Evolutionary conservation across 1,139 yeast genomes (phyloP), one percentile per base, ranked within the genome.

Genomic region (Yamadazyma conglobata): DNA sequence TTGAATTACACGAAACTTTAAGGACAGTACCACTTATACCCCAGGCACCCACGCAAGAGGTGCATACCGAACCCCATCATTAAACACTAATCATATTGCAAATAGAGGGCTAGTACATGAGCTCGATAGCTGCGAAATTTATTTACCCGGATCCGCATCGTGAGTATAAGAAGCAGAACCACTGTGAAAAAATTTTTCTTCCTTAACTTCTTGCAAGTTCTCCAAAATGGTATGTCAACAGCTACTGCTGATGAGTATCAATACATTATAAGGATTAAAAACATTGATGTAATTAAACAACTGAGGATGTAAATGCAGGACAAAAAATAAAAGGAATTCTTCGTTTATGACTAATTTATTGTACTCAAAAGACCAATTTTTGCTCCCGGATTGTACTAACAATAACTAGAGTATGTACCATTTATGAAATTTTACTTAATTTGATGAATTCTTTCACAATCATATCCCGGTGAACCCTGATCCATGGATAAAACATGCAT

Each of bases 401-500:
- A 16, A 13, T n/a, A 19, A 16, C 14, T 30, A 29, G 27, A 28
- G 42, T 40, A 39, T 39, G 44, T 44, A 24, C 17, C 2, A 24
- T 11, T 25, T 7, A 16, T 25, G 16, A 22, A n/a, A 17, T 27
- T 10, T 12, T 13, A 13, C 35, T 37, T 44, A 44, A 35, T 37
- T 57, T 62, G 70, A 64, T 64, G 70, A 63, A 54, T 10, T 42
- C 59, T 56, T 48, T 48, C 70, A 60, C 68, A 60, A 14, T 56
- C 61, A 54, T 50, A 56, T 64, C 65, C 77, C 70, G 78, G 85
- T 73, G 86, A 79, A 58, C 65, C 82, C 72, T 70, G 76, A 70
- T 57, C 76, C 73, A 62, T 60, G 77, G 76, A 69, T 71, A 70
- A 64, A 58, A 76, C 91, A 82, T 82, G 93, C 93, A 82, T 81